Base-by-base conservation (phyloP, 148 eudicot species). In the Camellia sinensis region DNA sequence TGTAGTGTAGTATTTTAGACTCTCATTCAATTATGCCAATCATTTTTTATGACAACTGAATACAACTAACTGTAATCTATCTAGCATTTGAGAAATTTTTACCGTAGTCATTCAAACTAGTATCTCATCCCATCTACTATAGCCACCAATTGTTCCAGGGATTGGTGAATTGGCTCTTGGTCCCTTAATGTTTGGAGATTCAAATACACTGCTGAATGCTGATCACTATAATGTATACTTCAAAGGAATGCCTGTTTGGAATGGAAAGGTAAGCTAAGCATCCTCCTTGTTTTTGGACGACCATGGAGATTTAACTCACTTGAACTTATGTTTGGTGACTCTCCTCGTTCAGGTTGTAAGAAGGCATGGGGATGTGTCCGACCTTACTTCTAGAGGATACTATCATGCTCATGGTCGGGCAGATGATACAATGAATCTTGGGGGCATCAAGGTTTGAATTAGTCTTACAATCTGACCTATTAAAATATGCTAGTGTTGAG, bases 351-450 rank as follows among this genome's bases (percentile, higher is more conserved):
- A 94, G 99, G 88, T 91, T 65, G 83, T 96, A 56, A 87, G 99
- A 83, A 90, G 99, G 77, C 99, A 96, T 79, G 99, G 99, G 40
- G 99, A 96, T 87, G 91, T 93, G 56, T 91, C 94, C 82, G 98
- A 96, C 89, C 92, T 87, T 54, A 96, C 97, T 71, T 48, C 89
- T 74, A 82, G 80, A 74, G 99, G 99, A 75, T 96, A 87, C 79
- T 96, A 96, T 85, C 93, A 89, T 70, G 98, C 98, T 21, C 99
- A 96, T 87, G 99, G 99, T 13, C 97, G 99, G 77, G 92, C 98
- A 19, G 99, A 96, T 85, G 99, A 96, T 85, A 90, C 99, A 10
- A 96, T 96, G 99, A 96, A 96, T 87, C 91, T 96, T 78, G 99
- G 99, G 71, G 99, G 99, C 69, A 92, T 96, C 78, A 96, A 96